Evolutionary conservation across 768 basidiomycete species (phyloP), one percentile per base, ranked within the genome.

Genomic region (Pholiota microspora): DNA sequence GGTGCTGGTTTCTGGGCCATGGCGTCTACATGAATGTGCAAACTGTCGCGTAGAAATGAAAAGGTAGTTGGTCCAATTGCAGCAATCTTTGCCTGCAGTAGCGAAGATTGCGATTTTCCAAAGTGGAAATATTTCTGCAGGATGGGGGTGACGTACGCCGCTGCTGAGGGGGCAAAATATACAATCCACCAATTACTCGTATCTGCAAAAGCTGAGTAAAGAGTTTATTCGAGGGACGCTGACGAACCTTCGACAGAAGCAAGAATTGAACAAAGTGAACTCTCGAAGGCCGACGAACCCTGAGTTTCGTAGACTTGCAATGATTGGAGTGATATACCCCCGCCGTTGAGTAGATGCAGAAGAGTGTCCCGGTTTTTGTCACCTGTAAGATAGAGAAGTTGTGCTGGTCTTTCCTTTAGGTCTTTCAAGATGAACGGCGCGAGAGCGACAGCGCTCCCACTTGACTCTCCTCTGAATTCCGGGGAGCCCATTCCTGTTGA

Each of bases 361-460:
- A 94, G 68, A 0, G 81, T 85, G 57, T 92, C 89, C 15, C 82
- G 75, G 55, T 90, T 92, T 74, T 94, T 95, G 77, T 94, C 93
- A 18, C 92, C 92, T 9, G 85, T 90, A 7, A 96, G 77, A 65
- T 92, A 93, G 5, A 94, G 67, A 45, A 94, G 64, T 27, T 64
- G 74, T 31, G 54, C 61, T 4, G 56, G 61, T 52, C 53, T 53
- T 15, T 32, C 46, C 42, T 59, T 49, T 7, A 66, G 18, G 46
- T 77, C 73, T 0, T 65, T 59, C 42, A 87, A 61, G 56, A 94
- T 89, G 62, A 83, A 88, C 13, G 67, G 71, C 0, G 83, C 89
- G 10, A 92, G 82, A 32, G 76, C 72, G 61, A 85, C 85, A n/a
- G 81, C 82, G 13, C 78, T 89, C 3, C 92, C 93, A 2, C 84